A percentile compares a stretch with the other conserved stretches of the same genome.
phyloP scores from a whole-genome alignment of 345 rosid species.

The Mallotus nudiflorus region DNA sequence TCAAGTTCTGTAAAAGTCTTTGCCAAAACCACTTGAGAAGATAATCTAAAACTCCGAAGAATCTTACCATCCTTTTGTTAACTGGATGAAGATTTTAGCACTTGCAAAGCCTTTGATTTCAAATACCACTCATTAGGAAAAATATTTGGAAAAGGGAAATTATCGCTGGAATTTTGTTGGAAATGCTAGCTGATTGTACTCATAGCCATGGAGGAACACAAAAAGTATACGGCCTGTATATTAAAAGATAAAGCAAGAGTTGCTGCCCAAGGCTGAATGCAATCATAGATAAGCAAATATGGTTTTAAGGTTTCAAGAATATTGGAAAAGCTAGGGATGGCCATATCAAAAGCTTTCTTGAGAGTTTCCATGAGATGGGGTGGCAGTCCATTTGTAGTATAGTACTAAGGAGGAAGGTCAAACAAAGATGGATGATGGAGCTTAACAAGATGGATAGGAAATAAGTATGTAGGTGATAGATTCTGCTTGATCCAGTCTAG shows the following conservation, averaged over 20 bases:
- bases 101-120: background rate
- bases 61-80: background rate
- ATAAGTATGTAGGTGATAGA: background rate
- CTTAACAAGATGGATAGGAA: slow-evolving; percentile 28
- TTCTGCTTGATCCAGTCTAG: slow-evolving; percentile 18
- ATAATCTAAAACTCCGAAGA: slow-evolving; percentile 12
- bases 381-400: slow-evolving; percentile 40
- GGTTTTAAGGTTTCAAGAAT: slow-evolving; percentile 29
- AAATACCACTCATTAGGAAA: background rate
- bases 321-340: slow-evolving; percentile 15
- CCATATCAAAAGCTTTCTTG: slow-evolving; percentile 25
- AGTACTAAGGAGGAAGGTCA: slow-evolving; percentile 27
- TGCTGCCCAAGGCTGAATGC: slow-evolving; percentile 38
- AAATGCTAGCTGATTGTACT: slow-evolving; percentile 12
- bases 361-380: slow-evolving; percentile 35
- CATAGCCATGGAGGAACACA: slow-evolving; percentile 13
- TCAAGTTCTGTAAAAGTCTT: slow-evolving; percentile 31
- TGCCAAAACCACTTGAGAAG: slow-evolving; percentile 22
- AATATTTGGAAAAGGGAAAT: slow-evolving; percentile 19
- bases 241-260: slow-evolving; percentile 14
- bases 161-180: background rate
- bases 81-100: background rate
- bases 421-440: slow-evolving; percentile 32
- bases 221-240: slow-evolving; percentile 25
- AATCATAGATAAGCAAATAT: slow-evolving; percentile 31